Conservation (phyloP, 2,329 filamentous ascomycete species). For the Colletotrichum sp. region DNA sequence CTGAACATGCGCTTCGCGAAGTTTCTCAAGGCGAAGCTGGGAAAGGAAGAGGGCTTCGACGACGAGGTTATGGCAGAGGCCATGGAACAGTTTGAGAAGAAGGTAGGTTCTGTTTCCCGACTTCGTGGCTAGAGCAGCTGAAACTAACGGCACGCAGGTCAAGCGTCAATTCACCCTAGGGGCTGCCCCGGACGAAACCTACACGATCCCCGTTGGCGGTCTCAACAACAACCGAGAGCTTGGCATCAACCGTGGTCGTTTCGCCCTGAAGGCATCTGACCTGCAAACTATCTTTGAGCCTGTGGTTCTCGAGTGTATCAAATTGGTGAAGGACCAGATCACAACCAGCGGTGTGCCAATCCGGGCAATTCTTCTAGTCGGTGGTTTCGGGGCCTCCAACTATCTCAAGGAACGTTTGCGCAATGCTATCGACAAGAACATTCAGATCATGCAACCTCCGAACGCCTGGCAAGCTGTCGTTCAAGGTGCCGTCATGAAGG, state of each 20-base stretch:
- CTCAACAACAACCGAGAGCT: conserved; percentile 39
- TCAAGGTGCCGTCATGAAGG: conserved; percentile 55
- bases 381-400: conserved; percentile 50
- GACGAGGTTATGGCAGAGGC: conserved; percentile 43
- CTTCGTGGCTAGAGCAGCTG: background rate
- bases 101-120: conserved; percentile 23
- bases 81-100: conserved; percentile 47
- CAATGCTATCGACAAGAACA: conserved; percentile 34
- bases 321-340: conserved; percentile 48
- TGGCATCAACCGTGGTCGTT: conserved; percentile 40
- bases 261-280: conserved; percentile 39
- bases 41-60: conserved; percentile 46
- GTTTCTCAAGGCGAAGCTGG: conserved; percentile 46
- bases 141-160: conserved; percentile 31
- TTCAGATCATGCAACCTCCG: conserved; percentile 51
- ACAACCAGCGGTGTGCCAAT: conserved; percentile 44
- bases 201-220: conserved; percentile 39
- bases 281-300: conserved; percentile 48
- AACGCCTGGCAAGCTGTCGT: conserved; percentile 56
- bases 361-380: conserved; percentile 51
- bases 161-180: conserved; percentile 32
- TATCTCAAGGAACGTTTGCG: conserved; percentile 47
- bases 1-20: conserved; percentile 52
- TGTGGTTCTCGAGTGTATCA: conserved; percentile 45
- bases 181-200: conserved; percentile 37